Evolutionary conservation across 208 protist genomes (phyloP).

Genomic region (Trypanosoma rangeli): DNA sequence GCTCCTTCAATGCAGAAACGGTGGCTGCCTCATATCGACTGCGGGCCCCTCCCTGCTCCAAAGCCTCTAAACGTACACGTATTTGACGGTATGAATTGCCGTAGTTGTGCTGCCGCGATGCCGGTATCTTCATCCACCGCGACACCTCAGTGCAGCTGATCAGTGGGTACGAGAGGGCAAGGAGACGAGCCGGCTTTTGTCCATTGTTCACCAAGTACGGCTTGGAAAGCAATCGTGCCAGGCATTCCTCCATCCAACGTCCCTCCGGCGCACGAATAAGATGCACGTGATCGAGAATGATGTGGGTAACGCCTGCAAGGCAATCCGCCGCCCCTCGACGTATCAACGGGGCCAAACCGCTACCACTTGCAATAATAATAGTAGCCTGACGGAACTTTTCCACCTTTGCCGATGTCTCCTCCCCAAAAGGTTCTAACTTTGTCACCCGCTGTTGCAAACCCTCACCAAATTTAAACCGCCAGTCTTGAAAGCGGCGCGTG

Average conservation of each 20-base stretch:
- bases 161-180: slow-evolving; percentile 86
- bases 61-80: slow-evolving; percentile 56
- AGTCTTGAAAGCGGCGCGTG: slow-evolving; percentile 73
- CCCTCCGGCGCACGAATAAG: slow-evolving; percentile 74
- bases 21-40: slow-evolving; percentile 70
- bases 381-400: slow-evolving; percentile 33
- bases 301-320: slow-evolving; percentile 67
- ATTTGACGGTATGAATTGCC: slow-evolving; percentile 73
- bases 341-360: slow-evolving; percentile 47
- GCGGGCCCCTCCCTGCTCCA: slow-evolving; percentile 47
- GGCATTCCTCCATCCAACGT: slow-evolving; percentile 78
- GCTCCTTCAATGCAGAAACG: slow-evolving; percentile 47
- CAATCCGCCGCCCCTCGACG: slow-evolving; percentile 37
- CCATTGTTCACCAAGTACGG: slow-evolving; percentile 63
- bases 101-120: slow-evolving; percentile 72
- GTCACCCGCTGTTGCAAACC: slow-evolving; percentile 60
- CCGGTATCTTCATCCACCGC: slow-evolving; percentile 77
- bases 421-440: slow-evolving; percentile 34
- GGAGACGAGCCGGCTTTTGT: slow-evolving; percentile 54
- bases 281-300: slow-evolving; percentile 84
- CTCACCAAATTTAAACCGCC: slow-evolving; percentile 81
- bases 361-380: slow-evolving; percentile 68
- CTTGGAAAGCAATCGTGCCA: slow-evolving; percentile 67
- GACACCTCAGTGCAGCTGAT: slow-evolving; percentile 80
- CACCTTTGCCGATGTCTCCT: slow-evolving; percentile 10